Evolutionary conservation across 2,329 filamentous ascomycete genomes (phyloP).

Genomic region (Tolypocladium paradoxum): DNA sequence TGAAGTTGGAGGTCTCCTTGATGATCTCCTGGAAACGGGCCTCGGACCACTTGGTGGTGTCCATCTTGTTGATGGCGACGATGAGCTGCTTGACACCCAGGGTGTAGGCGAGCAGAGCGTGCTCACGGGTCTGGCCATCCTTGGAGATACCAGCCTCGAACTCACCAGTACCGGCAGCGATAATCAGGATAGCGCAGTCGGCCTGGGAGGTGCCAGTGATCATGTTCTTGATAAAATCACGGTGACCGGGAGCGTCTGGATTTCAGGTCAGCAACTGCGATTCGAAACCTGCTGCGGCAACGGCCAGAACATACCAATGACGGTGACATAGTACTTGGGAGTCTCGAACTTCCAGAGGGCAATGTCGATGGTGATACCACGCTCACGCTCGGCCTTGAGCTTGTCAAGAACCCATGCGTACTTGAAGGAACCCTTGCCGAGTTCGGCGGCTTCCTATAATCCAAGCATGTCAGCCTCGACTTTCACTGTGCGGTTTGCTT

Average conservation of each 20-base stretch:
- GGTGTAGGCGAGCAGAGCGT: constrained; percentile 99
- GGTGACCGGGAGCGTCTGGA: constrained; percentile 90
- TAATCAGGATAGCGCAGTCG: constrained; percentile 99
- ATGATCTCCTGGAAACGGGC: constrained; percentile 96
- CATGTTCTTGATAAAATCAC: constrained; percentile 99
- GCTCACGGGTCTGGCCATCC: constrained; percentile 99
- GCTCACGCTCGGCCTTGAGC: constrained; percentile 99
- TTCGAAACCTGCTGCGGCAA: not conserved
- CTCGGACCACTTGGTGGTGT: constrained; percentile 98
- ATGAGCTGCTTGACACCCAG: constrained; percentile 99
- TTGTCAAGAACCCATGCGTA: constrained; percentile 99
- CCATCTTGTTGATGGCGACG: constrained; percentile 99
- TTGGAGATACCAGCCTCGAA: constrained; percentile 99
- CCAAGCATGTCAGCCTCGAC: constrained; percentile 6
- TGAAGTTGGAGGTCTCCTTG: constrained; percentile 99
- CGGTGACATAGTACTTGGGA: constrained; percentile 92
- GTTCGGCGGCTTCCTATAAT: constrained; percentile 85
- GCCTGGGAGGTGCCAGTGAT: constrained; percentile 99
- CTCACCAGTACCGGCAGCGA: constrained; percentile 99
- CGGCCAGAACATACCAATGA: constrained; percentile 65
- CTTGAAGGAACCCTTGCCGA: constrained; percentile 99
- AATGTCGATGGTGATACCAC: constrained; percentile 99
- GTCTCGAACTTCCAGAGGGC: constrained; percentile 99
- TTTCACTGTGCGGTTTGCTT: not conserved
- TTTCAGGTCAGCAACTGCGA: constrained; percentile 2